Evolutionary conservation across 805 yeast species (phyloP), one percentile per base, ranked within the genome.

Genomic region (Yamadazyma laniorum): DNA sequence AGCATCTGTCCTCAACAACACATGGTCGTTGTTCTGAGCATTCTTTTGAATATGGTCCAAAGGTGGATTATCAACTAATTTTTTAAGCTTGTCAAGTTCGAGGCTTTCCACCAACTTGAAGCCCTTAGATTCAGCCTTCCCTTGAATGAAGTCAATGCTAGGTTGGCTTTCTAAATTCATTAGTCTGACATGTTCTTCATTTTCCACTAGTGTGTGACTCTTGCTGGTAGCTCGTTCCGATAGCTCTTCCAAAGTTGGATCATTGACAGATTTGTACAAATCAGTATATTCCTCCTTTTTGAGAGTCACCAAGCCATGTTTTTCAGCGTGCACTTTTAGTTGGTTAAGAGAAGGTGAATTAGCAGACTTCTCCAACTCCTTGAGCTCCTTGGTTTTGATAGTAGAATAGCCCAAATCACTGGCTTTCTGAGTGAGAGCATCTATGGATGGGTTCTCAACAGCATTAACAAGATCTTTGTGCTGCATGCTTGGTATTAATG

Each of bases 301-400:
- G 31, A 67, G 49, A 2, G 71, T 60, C 6, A 63, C 55, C 35
- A 63, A 56, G 11, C 55, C 53, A 30, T 53, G 56, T n/a, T 40
- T 55, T 33, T 63, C 70, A 1, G 71, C 71, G 9, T 57, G 58
- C 11, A 48, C 40, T 33, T 65, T 60, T 5, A 67, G 57, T 25
- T 61, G 67, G 15, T 55, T 56, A 22, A 64, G 51, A 13, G 55
- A 47, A 18, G 73, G 73, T 7, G 58, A 58, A 39, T 57, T 43
- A 1, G 68, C 70, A 9, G 52, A 44, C 22, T 49, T 45, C 12
- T 29, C 31, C 37, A 58, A 41, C 4, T 42, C 42, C 9, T 44
- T 43, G 11, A 49, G 45, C 6, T 54, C 57, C 2, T 34, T 33
- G 11, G 34, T 17, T 5, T 44, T 31, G 4, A 58, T 32, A 5